Percentiles rank a stretch among this genome's conserved stretches.
phyloP scores from a whole-genome alignment of 176 grass and related monocot species.

The Oryza glaberrima region DNA sequence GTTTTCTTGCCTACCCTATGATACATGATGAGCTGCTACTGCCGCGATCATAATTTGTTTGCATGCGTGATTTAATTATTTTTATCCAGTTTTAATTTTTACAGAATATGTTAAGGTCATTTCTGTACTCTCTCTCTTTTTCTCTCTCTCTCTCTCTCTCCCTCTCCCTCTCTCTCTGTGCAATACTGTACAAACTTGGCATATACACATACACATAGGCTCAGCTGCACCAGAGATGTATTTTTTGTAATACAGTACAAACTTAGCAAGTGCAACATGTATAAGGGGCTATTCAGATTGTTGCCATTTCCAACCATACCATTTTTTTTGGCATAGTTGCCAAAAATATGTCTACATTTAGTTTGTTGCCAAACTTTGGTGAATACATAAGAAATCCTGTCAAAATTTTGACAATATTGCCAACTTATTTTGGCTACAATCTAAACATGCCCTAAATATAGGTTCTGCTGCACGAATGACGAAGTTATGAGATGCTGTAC shows the following conservation, averaged over 20 bases:
- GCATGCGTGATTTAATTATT: not conserved
- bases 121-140: not conserved
- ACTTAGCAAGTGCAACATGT: not conserved
- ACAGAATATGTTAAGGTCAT: not conserved
- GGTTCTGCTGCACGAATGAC: not conserved
- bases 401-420: no score
- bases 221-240: not conserved
- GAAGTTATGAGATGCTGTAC: not conserved
- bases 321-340: no score
- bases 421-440: no score
- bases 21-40: not conserved
- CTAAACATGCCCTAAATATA: no score
- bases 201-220: no score
- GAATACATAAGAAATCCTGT: no score
- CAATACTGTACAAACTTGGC: no score
- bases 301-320: no score
- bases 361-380: no score
- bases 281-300: no score
- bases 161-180: not conserved
- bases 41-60: not conserved
- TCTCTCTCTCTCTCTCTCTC: not conserved
- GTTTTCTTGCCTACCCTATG: not conserved
- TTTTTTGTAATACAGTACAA: not conserved
- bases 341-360: no score
- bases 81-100: not conserved